Evolutionary conservation across 768 basidiomycete genomes (phyloP).

Genomic region (Leccinum ochraceum): DNA sequence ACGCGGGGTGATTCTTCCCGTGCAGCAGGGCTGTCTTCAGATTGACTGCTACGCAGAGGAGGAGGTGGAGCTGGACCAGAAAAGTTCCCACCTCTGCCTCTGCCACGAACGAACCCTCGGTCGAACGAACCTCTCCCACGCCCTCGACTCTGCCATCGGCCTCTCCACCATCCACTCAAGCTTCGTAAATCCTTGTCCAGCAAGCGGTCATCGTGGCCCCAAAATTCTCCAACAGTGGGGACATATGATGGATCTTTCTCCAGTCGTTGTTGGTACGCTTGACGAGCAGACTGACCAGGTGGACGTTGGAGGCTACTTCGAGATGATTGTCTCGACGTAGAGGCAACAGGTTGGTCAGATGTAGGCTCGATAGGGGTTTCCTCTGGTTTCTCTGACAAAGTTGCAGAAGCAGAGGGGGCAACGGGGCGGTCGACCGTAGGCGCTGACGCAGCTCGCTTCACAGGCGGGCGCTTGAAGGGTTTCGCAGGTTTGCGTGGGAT

Average conservation of each 20-base stretch:
- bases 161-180: slow-evolving; percentile 87
- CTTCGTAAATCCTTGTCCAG: slow-evolving; percentile 80
- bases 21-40: slow-evolving; percentile 20
- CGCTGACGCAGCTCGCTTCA: slow-evolving; percentile 36
- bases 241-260: slow-evolving; percentile 86
- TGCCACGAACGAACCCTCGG: slow-evolving; percentile 50
- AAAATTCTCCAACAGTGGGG: slow-evolving; percentile 89
- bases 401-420: slow-evolving; percentile 12
- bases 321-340: slow-evolving; percentile 39
- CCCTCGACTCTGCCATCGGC: slow-evolving; percentile 70
- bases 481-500: slow-evolving; percentile 45
- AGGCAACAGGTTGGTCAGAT: slow-evolving; percentile 38
- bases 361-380: slow-evolving; percentile 21
- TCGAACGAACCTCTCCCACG: slow-evolving; percentile 53
- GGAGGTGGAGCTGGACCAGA: slow-evolving; percentile 18
- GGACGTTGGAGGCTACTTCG: slow-evolving; percentile 35
- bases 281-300: slow-evolving; percentile 66
- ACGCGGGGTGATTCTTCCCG: slow-evolving; percentile 49
- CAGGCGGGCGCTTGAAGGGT: slow-evolving; percentile 37
- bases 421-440: slow-evolving; percentile 31
- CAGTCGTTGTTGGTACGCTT: slow-evolving; percentile 82
- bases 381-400: slow-evolving; percentile 16
- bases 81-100: slow-evolving; percentile 54
- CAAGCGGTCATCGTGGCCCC: slow-evolving; percentile 92
- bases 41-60: slow-evolving; percentile 15